Percentiles rank a stretch among this genome's conserved stretches.
phyloP scores from a whole-genome alignment of 345 rosid genomes.

The Arabidopsis arenosa region DNA sequence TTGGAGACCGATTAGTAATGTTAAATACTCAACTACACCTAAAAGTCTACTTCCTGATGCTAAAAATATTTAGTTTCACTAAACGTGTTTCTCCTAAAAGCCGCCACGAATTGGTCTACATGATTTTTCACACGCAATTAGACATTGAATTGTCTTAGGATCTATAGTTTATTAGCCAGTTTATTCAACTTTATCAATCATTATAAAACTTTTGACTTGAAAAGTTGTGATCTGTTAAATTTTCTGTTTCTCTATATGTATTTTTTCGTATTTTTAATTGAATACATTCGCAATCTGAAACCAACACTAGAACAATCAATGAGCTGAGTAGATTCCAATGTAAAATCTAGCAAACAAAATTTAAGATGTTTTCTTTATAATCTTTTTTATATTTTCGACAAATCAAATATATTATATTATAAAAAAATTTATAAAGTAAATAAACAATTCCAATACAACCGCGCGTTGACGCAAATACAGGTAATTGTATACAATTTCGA shows the following conservation, averaged over 20 bases:
- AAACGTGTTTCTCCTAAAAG: background rate
- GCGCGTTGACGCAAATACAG: no score
- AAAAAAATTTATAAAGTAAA: no score
- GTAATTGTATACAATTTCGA: no score
- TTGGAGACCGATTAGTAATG: background rate
- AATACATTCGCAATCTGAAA: conserved; percentile 6
- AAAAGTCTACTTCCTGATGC: background rate
- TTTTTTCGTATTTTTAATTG: background rate
- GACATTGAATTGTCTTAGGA: background rate
- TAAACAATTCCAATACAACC: no score
- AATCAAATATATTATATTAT: no score
- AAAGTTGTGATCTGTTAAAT: background rate
- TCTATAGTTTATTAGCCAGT: background rate
- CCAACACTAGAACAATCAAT: background rate
- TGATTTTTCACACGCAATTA: background rate
- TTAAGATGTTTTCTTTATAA: background rate
- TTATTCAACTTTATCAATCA: background rate
- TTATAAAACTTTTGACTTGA: background rate
- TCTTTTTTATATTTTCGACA: no score
- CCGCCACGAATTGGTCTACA: conserved; percentile 10
- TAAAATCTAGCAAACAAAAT: background rate
- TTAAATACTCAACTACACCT: background rate
- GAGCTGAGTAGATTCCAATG: background rate
- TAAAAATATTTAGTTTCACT: background rate
- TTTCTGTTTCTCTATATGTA: background rate